Evolutionary conservation across 2,329 filamentous ascomycete genomes (phyloP).

Genomic region (Scedosporium apiospermum): DNA sequence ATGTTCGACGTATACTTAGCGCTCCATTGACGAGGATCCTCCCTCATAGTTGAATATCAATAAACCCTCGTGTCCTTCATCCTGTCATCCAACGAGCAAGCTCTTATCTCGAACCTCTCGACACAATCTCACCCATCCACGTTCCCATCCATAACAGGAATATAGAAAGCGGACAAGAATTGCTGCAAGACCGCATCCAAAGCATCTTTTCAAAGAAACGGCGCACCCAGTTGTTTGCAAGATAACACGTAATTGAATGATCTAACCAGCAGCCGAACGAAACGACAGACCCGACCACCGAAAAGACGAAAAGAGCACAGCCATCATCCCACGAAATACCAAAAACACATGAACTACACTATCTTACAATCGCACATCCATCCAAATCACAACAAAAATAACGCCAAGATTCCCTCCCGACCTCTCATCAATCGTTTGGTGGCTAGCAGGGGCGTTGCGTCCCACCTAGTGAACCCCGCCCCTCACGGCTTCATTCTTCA

Average conservation of each 20-base stretch:
- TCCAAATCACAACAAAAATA: not conserved
- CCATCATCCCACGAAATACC: not conserved
- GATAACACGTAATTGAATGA: too few relatives aligned
- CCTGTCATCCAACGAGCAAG: too few relatives aligned
- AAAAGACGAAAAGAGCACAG: not conserved
- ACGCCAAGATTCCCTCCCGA: not conserved
- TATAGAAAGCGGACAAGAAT: too few relatives aligned
- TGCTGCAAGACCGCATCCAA: too few relatives aligned
- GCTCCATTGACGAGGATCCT: not conserved
- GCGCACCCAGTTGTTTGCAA: too few relatives aligned
- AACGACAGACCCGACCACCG: conserved; percentile 8
- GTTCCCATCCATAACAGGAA: too few relatives aligned
- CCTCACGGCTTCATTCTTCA: not conserved
- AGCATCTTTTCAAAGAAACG: too few relatives aligned
- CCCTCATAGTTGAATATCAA: too few relatives aligned
- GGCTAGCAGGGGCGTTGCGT: too few relatives aligned
- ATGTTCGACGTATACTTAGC: not conserved
- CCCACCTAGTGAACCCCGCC: not conserved
- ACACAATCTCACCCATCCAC: too few relatives aligned
- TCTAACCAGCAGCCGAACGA: not conserved
- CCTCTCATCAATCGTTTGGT: not conserved
- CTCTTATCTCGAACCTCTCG: too few relatives aligned
- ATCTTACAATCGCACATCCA: not conserved
- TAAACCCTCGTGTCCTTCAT: too few relatives aligned
- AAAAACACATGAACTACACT: not conserved